Conservation (phyloP, 768 basidiomycete species). For the Chiua virens region DNA sequence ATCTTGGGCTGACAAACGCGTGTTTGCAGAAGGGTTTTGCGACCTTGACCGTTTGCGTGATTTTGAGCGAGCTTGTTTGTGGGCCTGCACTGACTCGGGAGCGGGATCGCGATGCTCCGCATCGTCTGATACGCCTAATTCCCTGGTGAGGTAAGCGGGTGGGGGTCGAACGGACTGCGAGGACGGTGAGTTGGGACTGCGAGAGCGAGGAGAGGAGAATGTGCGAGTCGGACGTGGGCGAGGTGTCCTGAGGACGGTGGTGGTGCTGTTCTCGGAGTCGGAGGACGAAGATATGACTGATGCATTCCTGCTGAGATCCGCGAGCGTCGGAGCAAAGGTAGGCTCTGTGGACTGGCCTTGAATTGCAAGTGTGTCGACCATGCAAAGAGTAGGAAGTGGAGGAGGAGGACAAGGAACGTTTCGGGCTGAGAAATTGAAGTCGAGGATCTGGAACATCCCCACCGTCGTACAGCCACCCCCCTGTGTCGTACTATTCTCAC, state of each 20-base stretch:
- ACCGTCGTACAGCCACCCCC: conserved; percentile 23
- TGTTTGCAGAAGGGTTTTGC: conserved; percentile 47
- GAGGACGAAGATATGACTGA: conserved; percentile 73
- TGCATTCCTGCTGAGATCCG: conserved; percentile 72
- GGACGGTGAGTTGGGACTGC: conserved; percentile 48
- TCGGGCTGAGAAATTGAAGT: conserved; percentile 11
- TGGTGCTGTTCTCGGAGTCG: conserved; percentile 48
- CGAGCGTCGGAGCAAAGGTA: conserved; percentile 42
- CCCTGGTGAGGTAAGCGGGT: conserved; percentile 59
- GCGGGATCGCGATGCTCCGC: conserved; percentile 15
- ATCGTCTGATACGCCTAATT: conserved; percentile 45
- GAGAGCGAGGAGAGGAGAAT: conserved; percentile 62
- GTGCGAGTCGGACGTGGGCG: conserved; percentile 58
- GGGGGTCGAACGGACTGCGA: conserved; percentile 37
- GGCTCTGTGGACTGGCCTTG: not conserved
- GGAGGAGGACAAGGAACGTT: not conserved
- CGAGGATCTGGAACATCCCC: conserved; percentile 9
- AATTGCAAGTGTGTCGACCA: conserved; percentile 2
- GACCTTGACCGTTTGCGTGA: conserved; percentile 41
- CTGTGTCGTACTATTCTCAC: too few species aligned
- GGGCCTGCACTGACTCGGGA: conserved; percentile 7
- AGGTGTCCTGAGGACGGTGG: conserved; percentile 41
- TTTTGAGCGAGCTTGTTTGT: conserved; percentile 35
- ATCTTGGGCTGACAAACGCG: conserved; percentile 52
- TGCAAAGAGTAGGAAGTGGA: not conserved